Conservation (phyloP, 129 eudicot species). For the Apium graveolens region DNA sequence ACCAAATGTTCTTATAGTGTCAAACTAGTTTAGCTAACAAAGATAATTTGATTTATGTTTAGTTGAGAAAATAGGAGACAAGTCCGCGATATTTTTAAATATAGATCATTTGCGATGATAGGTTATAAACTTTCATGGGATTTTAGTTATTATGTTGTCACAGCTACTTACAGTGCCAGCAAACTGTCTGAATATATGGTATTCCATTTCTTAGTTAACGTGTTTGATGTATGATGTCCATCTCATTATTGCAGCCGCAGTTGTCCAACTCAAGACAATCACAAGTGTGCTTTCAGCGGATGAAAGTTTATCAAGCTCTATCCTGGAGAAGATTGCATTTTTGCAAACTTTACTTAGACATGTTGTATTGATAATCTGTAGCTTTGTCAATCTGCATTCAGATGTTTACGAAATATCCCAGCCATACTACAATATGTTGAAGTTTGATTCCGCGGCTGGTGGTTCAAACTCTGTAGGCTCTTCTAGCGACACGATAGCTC, state of each 20-base stretch:
- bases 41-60: not conserved
- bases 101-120: not conserved
- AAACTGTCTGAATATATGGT: not conserved
- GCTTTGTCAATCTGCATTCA: slow-evolving; percentile 50
- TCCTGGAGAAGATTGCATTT: slow-evolving; percentile 45
- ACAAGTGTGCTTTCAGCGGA: slow-evolving; percentile 68
- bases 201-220: not conserved
- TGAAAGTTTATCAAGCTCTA: slow-evolving; percentile 42
- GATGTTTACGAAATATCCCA: slow-evolving; percentile 38
- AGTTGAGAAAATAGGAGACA: not conserved
- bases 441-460: slow-evolving; percentile 29
- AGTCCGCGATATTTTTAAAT: not conserved
- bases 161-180: not conserved
- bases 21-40: not conserved
- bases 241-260: slow-evolving; percentile 62
- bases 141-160: not conserved
- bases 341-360: slow-evolving; percentile 67
- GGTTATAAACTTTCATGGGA: not conserved
- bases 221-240: slow-evolving; percentile 11
- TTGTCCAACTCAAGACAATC: slow-evolving; percentile 86
- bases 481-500: slow-evolving; percentile 28
- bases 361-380: slow-evolving; percentile 63
- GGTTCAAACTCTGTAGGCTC: slow-evolving; percentile 31
- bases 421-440: slow-evolving; percentile 31
- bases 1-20: not conserved